These are phyloP conservation scores for Amanita pseudoporphyria DNA, from an alignment of 768 basidiomycete species.

Conservation along the genomic window DNA sequence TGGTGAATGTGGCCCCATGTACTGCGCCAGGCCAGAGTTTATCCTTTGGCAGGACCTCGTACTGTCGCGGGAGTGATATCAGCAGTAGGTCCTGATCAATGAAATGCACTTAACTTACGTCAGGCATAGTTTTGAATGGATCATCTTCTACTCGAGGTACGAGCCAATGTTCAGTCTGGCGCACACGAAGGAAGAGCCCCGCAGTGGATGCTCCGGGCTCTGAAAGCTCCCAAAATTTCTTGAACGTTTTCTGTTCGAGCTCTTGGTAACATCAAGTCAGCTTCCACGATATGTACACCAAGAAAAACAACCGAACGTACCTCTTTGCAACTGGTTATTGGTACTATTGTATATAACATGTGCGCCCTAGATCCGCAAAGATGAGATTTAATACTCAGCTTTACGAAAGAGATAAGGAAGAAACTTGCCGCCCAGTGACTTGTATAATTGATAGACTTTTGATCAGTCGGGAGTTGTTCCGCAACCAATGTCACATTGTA, in stretches of 20 bases:
- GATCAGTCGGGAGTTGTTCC: constrained; percentile 63
- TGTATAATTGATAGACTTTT: constrained; percentile 65
- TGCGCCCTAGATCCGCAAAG: constrained; percentile 46
- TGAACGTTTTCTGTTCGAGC: constrained; percentile 65
- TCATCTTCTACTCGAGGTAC: constrained; percentile 29
- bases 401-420: background rate
- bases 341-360: constrained; percentile 61
- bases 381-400: background rate
- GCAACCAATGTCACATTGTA: constrained; percentile 65
- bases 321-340: constrained; percentile 41
- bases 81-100: background rate
- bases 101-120: constrained; percentile 25
- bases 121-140: constrained; percentile 43
- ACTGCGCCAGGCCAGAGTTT: constrained; percentile 23
- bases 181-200: constrained; percentile 53
- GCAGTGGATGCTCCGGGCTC: constrained; percentile 44
- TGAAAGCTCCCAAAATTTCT: constrained; percentile 68
- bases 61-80: constrained; percentile 22
- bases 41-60: constrained; percentile 22
- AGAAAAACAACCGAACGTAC: constrained; percentile 24
- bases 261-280: no score
- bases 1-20: constrained; percentile 51
- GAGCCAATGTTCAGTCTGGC: constrained; percentile 52
- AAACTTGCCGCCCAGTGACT: constrained; percentile 74
- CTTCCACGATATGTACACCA: no score